phyloP scores from a whole-genome alignment of 176 grass and related monocot genomes.

The Tillandsia leiboldiana region DNA sequence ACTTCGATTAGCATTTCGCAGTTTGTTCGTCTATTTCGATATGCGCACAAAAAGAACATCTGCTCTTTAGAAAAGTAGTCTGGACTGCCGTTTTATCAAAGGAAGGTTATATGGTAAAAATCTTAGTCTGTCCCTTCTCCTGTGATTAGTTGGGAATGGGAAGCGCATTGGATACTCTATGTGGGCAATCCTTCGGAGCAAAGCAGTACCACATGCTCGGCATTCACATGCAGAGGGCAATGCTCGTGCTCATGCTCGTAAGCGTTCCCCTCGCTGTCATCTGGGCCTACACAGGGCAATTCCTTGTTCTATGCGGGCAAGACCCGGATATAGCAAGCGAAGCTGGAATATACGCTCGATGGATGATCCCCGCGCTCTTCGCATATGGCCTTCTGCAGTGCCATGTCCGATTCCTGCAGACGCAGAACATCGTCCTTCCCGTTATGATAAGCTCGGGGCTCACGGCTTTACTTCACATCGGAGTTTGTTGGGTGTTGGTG shows the following conservation, averaged over 20 bases:
- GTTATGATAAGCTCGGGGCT: conserved; percentile 50
- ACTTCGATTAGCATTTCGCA: too few relatives aligned
- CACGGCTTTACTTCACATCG: conserved; percentile 41
- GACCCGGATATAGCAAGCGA: conserved; percentile 44
- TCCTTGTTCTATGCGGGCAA: conserved; percentile 61
- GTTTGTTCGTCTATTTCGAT: too few relatives aligned
- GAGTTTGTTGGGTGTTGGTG: conserved; percentile 73
- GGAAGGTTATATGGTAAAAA: neutral
- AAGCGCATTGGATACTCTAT: conserved; percentile 37
- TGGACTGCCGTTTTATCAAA: too few relatives aligned
- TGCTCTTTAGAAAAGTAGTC: too few relatives aligned
- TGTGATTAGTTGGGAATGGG: conserved; percentile 23
- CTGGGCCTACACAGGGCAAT: conserved; percentile 42
- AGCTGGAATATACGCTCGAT: conserved; percentile 52
- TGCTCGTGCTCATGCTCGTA: conserved; percentile 43
- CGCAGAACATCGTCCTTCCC: conserved; percentile 55
- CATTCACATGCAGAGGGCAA: conserved; percentile 64
- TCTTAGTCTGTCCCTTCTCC: neutral
- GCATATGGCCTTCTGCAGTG: conserved; percentile 27
- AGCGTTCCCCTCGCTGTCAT: conserved; percentile 36
- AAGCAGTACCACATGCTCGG: conserved; percentile 52
- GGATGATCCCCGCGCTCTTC: conserved; percentile 58
- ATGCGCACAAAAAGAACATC: too few relatives aligned
- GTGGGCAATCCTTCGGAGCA: conserved; percentile 65
- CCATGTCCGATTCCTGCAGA: conserved; percentile 41